These are phyloP conservation scores for Trichosporon coremiiforme DNA, from an alignment of 1,284 basidiomycete genomes.

Conservation along the genomic window DNA sequence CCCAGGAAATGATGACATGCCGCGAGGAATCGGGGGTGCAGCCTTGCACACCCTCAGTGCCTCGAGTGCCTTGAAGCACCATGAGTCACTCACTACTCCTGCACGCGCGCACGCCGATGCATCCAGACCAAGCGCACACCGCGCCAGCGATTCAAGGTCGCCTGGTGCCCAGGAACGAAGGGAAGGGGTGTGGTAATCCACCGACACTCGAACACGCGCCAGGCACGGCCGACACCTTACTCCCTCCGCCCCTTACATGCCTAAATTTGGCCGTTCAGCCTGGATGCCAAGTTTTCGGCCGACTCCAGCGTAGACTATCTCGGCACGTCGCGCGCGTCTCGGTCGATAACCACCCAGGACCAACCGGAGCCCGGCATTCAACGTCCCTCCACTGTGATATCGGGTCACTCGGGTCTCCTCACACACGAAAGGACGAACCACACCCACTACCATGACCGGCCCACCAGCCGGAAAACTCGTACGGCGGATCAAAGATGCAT, in stretches of 20 bases:
- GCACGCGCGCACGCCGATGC: too few relatives aligned
- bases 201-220: not conserved
- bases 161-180: too few relatives aligned
- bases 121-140: too few relatives aligned
- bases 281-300: not conserved
- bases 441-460: not conserved
- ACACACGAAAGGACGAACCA: not conserved
- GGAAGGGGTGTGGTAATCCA: too few relatives aligned
- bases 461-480: too few relatives aligned
- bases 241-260: not conserved
- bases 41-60: not conserved
- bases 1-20: not conserved
- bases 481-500: not conserved
- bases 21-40: not conserved
- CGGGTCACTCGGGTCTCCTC: not conserved
- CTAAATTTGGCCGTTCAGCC: not conserved
- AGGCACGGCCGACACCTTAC: conserved; percentile 1
- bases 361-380: conserved; percentile 1
- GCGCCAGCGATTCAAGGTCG: too few relatives aligned
- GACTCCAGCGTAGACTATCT: not conserved
- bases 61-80: not conserved
- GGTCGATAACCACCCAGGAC: not conserved
- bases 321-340: not conserved
- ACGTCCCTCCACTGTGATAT: not conserved
- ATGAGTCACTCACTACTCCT: not conserved